Conservation (phyloP, 73 alveolate genomes). For the Tetrahymena thermophila region DNA sequence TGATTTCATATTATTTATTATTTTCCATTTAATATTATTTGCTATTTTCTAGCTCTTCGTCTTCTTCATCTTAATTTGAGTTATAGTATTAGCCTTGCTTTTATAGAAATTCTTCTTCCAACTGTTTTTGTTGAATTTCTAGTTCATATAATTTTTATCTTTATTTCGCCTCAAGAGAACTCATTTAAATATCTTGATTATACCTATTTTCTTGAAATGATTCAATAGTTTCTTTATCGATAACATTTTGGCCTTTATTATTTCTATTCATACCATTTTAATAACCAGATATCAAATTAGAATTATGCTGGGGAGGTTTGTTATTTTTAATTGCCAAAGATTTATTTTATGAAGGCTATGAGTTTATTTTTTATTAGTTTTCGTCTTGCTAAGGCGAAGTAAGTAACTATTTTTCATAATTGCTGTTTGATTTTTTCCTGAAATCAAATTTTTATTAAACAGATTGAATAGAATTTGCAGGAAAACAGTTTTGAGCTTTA, state of each 20-base stretch:
- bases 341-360: not conserved
- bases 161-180: not conserved
- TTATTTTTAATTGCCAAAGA: not conserved
- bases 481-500: not conserved
- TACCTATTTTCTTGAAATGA: not conserved
- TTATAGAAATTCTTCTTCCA: not conserved
- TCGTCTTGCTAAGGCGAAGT: not conserved
- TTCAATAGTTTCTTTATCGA: not conserved
- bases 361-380: not conserved
- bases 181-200: not conserved
- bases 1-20: too few species aligned
- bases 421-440: not conserved
- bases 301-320: not conserved
- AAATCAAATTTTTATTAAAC: not conserved
- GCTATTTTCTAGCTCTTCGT: not conserved
- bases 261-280: not conserved
- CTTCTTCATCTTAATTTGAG: not conserved
- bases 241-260: not conserved
- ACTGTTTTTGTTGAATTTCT: not conserved
- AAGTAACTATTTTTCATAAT: not conserved
- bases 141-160: not conserved
- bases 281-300: not conserved
- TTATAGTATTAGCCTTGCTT: not conserved
- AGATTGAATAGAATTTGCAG: not conserved
- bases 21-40: not conserved